Conservation (phyloP, 108 stramenopile species). For the Cyclotella kingstonii region DNA sequence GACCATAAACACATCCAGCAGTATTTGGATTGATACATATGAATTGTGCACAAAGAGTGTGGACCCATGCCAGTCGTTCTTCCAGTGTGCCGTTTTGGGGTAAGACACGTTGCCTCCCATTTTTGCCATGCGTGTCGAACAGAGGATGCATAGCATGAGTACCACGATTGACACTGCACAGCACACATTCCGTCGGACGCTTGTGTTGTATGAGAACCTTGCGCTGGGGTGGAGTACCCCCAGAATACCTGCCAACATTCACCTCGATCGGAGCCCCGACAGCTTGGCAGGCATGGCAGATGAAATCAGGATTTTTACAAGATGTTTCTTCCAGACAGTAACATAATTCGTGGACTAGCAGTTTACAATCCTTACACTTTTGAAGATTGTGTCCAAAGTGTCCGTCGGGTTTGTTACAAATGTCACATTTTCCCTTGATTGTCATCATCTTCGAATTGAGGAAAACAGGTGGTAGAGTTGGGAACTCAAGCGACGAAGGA, state of each 20-base stretch:
- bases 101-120: conserved; percentile 44
- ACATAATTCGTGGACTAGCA: conserved; percentile 53
- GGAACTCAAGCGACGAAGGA: not conserved
- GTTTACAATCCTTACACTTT: conserved; percentile 34
- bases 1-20: conserved; percentile 41
- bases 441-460: not conserved
- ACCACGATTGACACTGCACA: conserved; percentile 43
- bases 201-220: conserved; percentile 22
- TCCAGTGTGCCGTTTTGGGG: conserved; percentile 6
- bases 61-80: conserved; percentile 51
- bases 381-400: conserved; percentile 38
- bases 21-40: conserved; percentile 12
- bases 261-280: conserved; percentile 33
- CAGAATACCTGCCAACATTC: conserved; percentile 31
- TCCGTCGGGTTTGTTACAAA: conserved; percentile 32
- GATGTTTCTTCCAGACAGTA: conserved; percentile 29
- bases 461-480: not conserved
- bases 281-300: conserved; percentile 52
- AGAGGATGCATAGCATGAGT: conserved; percentile 65
- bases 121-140: conserved; percentile 37
- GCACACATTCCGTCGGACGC: conserved; percentile 53
- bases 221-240: too few species aligned
- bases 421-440: conserved; percentile 39
- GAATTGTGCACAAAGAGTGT: conserved; percentile 43
- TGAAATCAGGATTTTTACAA: conserved; percentile 35